Percentiles rank a stretch among this genome's conserved stretches.
Evolutionary conservation across 1,284 basidiomycete genomes (phyloP).

Genomic region (Pascua sp.): DNA sequence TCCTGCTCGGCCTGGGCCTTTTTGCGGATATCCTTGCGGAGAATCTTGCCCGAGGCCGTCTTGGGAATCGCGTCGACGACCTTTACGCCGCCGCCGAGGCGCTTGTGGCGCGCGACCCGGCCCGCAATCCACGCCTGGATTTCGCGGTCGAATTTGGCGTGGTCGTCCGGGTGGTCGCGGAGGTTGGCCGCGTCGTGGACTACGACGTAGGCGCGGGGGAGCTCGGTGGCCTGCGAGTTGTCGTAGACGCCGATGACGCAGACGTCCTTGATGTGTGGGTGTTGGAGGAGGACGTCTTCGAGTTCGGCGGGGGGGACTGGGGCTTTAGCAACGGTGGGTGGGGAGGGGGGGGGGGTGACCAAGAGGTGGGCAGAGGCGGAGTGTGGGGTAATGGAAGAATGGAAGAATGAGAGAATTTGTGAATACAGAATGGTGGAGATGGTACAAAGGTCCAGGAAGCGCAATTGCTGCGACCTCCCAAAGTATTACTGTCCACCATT

Average conservation of each 20-base stretch:
- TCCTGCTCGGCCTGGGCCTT: conserved; percentile 15
- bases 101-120: conserved; percentile 55
- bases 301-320: conserved; percentile 82
- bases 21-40: conserved; percentile 36
- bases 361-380: too few species aligned
- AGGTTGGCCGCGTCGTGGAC: conserved; percentile 1
- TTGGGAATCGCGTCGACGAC: conserved; percentile 53
- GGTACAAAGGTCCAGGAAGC: too few species aligned
- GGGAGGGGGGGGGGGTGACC: too few species aligned
- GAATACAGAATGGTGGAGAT: too few species aligned
- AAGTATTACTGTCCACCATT: too few species aligned
- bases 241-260: conserved; percentile 68
- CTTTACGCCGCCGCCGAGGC: conserved; percentile 51
- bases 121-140: conserved; percentile 62
- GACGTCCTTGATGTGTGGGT: conserved; percentile 65
- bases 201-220: conserved; percentile 55
- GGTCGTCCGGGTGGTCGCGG: neutral
- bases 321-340: too few species aligned
- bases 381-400: too few species aligned
- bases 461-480: too few species aligned
- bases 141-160: conserved; percentile 50
- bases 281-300: conserved; percentile 66
- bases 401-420: too few species aligned
- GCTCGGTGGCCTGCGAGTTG: conserved; percentile 64
- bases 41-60: conserved; percentile 39